Percentiles rank a stretch among this genome's conserved stretches.
phyloP scores from a whole-genome alignment of 2,329 filamentous ascomycete genomes.

The Penicillium sp. region DNA sequence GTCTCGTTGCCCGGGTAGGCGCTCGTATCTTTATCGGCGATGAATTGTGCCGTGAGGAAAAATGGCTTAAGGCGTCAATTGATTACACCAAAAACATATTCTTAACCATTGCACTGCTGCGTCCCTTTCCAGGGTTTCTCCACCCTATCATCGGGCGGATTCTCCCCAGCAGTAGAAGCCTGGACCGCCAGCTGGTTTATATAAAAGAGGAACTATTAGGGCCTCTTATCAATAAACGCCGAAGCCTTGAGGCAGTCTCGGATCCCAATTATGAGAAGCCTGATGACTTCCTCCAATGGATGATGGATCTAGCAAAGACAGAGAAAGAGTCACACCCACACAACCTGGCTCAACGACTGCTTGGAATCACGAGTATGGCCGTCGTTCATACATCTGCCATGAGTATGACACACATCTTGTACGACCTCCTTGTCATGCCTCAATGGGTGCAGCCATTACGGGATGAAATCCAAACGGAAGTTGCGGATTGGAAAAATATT shows the following conservation, averaged over 20 bases:
- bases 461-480: not conserved
- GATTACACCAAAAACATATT: not conserved
- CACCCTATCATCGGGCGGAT: not conserved
- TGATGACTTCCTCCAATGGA: not conserved
- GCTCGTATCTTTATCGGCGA: not conserved
- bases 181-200: not conserved
- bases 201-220: not conserved
- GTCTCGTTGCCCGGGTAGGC: not conserved
- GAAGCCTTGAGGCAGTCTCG: not conserved
- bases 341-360: not conserved
- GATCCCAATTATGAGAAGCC: not conserved
- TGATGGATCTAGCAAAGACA: not conserved
- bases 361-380: not conserved
- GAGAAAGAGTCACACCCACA: not conserved
- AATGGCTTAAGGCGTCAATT: not conserved
- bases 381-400: not conserved
- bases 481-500: not conserved
- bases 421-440: not conserved
- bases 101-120: not conserved
- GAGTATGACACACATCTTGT: not conserved
- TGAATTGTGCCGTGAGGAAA: not conserved
- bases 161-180: not conserved
- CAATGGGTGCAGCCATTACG: not conserved
- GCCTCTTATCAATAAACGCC: not conserved
- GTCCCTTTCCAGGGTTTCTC: not conserved